These are phyloP conservation scores for Euclidium syriacum DNA, from an alignment of 345 rosid species.

Conservation along the genomic window DNA sequence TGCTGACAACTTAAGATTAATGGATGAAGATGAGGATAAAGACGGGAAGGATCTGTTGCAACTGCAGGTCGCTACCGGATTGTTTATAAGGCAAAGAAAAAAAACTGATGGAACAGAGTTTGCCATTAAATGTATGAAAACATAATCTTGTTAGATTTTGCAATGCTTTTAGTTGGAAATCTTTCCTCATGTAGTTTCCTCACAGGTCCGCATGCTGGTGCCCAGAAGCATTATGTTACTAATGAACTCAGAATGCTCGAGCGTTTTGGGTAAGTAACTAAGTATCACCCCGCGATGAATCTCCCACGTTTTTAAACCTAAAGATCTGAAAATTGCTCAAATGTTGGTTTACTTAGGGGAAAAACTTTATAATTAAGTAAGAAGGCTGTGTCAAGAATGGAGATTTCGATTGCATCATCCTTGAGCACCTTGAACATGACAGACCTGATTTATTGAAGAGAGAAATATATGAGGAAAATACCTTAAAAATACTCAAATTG, in stretches of 20 bases:
- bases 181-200: slow-evolving; percentile 18
- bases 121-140: slow-evolving; percentile 86
- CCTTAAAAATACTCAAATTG: too few species aligned
- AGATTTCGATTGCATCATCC: slow-evolving; percentile 72
- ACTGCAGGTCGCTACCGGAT: too few species aligned
- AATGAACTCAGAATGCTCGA: slow-evolving; percentile 86
- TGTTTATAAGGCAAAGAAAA: slow-evolving; percentile 69
- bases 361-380: slow-evolving; percentile 65
- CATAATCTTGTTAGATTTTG: neutral
- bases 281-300: too few species aligned
- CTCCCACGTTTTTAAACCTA: neutral
- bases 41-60: slow-evolving; percentile 20
- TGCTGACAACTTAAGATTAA: slow-evolving; percentile 13
- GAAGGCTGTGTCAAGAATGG: slow-evolving; percentile 76
- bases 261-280: slow-evolving; percentile 95
- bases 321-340: neutral
- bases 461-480: too few species aligned
- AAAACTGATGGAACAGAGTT: slow-evolving; percentile 61
- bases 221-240: slow-evolving; percentile 54
- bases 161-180: slow-evolving; percentile 4
- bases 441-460: slow-evolving; percentile 91
- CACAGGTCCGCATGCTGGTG: slow-evolving; percentile 86
- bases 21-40: slow-evolving; percentile 20
- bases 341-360: slow-evolving; percentile 50
- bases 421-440: slow-evolving; percentile 89